phyloP scores from a whole-genome alignment of 2,329 filamentous ascomycete species.

The Calycina herbarum region DNA sequence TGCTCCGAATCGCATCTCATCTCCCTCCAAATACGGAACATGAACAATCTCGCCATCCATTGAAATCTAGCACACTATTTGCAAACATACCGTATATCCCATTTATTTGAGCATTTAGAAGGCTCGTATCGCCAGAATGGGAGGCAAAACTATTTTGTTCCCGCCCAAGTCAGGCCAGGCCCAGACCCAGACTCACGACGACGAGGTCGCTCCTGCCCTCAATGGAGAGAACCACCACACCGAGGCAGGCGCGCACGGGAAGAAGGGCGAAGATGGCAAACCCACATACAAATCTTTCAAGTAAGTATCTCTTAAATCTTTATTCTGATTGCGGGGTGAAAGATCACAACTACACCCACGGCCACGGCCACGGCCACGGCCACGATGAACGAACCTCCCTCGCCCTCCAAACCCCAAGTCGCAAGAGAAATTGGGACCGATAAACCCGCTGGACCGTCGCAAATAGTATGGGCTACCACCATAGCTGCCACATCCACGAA shows the following conservation, averaged over 20 bases:
- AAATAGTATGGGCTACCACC: background rate
- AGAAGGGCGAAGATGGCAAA: constrained; percentile 28
- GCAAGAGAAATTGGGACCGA: background rate
- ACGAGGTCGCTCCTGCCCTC: background rate
- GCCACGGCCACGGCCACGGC: background rate
- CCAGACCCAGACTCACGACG: constrained; percentile 3
- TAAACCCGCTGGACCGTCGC: background rate
- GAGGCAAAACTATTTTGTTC: constrained; percentile 7
- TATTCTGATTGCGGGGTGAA: constrained; percentile 1
- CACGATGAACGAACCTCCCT: background rate
- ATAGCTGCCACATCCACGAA: background rate
- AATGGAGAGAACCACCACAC: constrained; percentile 4
- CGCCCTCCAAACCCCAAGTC: background rate
- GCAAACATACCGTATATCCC: background rate
- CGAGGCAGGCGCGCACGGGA: background rate
- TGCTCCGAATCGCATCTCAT: background rate
- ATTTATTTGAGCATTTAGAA: background rate
- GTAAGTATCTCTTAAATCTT: constrained; percentile 29
- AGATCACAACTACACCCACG: background rate
- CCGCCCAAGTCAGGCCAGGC: constrained; percentile 17
- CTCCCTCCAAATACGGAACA: too few species aligned
- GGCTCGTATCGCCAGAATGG: constrained; percentile 1
- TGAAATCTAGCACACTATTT: constrained; percentile 1
- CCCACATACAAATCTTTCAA: constrained; percentile 42
- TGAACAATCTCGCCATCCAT: background rate